Conservation (phyloP, 495 filamentous ascomycete species). For the Jackrogersella minutella region DNA sequence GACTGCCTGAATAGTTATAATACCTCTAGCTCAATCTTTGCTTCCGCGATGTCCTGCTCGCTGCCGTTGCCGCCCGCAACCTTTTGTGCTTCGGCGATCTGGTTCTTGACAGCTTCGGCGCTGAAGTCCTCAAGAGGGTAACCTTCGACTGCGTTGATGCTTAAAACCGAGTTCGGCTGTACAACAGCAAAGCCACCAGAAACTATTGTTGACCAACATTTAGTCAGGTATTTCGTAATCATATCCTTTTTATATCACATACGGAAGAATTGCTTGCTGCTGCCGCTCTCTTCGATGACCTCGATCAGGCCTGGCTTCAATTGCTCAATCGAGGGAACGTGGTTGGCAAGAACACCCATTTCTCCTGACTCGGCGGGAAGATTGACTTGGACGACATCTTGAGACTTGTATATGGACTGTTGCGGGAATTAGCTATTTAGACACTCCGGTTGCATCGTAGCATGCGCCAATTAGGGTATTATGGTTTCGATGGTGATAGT, state of each 20-base stretch:
- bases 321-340: slow-evolving; percentile 99
- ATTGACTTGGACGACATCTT: slow-evolving; percentile 95
- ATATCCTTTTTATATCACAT: slow-evolving; percentile 53
- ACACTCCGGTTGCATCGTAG: slow-evolving; percentile 9
- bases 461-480: slow-evolving; percentile 12
- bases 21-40: slow-evolving; percentile 98
- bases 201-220: slow-evolving; percentile 61
- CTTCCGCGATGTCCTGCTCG: slow-evolving; percentile 97
- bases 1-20: slow-evolving; percentile 17
- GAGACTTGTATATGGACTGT: slow-evolving; percentile 64
- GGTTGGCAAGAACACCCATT: slow-evolving; percentile 98
- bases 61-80: slow-evolving; percentile 88
- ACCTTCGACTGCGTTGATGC: slow-evolving; percentile 97
- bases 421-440: slow-evolving; percentile 55
- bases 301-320: slow-evolving; percentile 95
- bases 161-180: slow-evolving; percentile 91
- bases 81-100: slow-evolving; percentile 94
- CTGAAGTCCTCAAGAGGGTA: slow-evolving; percentile 96
- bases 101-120: slow-evolving; percentile 77
- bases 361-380: slow-evolving; percentile 96
- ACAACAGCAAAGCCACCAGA: slow-evolving; percentile 97
- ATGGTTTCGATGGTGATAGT: not conserved
- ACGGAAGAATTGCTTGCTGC: slow-evolving; percentile 98
- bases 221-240: slow-evolving; percentile 15
- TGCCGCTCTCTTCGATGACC: slow-evolving; percentile 89